A percentile compares a stretch with the other conserved stretches of the same genome.
Evolutionary conservation across 352 stramenopile genomes (phyloP).

Genomic region (Phytophthora pistaciae): DNA sequence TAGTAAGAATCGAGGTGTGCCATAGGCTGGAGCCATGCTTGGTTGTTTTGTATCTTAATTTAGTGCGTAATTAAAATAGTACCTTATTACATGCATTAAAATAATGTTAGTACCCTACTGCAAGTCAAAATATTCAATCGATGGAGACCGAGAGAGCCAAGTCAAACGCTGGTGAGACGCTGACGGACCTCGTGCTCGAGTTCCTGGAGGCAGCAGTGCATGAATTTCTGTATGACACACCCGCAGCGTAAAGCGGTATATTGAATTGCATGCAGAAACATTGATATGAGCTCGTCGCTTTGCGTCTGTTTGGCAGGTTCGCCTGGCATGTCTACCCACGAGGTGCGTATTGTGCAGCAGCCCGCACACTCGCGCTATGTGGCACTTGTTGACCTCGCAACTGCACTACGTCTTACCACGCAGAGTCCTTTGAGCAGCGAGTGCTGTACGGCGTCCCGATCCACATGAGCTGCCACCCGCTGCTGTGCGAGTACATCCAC

Average conservation of each 20-base stretch:
- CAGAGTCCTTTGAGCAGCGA: conserved; percentile 72
- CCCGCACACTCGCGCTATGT: background rate
- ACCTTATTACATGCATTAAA: no score
- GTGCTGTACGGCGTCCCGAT: conserved; percentile 82
- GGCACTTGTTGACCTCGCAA: background rate
- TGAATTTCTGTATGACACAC: conserved; percentile 76
- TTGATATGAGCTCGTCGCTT: conserved; percentile 11
- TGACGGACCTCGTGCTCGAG: conserved; percentile 75
- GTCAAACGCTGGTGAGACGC: conserved; percentile 31
- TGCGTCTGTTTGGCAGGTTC: conserved; percentile 44
- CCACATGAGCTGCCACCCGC: conserved; percentile 79
- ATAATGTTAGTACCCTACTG: no score
- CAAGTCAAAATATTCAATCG: no score
- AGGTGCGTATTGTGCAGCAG: conserved; percentile 42
- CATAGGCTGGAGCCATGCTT: no score
- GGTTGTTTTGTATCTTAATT: no score
- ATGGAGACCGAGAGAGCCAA: conserved; percentile 24
- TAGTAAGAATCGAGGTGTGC: no score
- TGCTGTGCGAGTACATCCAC: conserved; percentile 82
- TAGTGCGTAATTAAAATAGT: no score
- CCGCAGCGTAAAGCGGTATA: background rate
- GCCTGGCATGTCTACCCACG: conserved; percentile 60
- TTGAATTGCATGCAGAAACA: background rate
- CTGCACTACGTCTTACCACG: background rate
- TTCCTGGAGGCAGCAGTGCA: conserved; percentile 81